These are phyloP conservation scores for Solanum paucissectum DNA, from an alignment of 257 asterid genomes.

Conservation along the genomic window DNA sequence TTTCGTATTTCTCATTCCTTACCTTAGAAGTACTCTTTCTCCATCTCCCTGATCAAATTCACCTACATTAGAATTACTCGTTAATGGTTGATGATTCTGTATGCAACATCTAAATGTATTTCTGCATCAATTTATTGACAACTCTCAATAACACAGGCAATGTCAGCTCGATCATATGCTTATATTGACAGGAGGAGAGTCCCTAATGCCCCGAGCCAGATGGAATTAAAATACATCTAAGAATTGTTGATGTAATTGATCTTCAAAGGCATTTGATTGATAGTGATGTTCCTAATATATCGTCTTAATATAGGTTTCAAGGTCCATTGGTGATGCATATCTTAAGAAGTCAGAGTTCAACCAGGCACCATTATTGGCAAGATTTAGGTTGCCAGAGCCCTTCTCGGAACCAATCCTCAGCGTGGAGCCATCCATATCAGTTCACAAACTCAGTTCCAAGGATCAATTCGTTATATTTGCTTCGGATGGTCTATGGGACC, in stretches of 20 bases:
- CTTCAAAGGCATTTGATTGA: background rate
- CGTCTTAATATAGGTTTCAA: slow-evolving; percentile 44
- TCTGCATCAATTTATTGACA: background rate
- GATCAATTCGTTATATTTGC: slow-evolving; percentile 80
- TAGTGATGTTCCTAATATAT: background rate
- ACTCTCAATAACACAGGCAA: background rate
- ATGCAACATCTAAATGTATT: background rate
- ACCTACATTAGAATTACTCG: background rate
- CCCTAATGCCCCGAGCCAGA: background rate
- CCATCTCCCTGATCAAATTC: background rate
- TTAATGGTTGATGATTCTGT: background rate
- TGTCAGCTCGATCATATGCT: background rate
- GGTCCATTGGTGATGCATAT: slow-evolving; percentile 92
- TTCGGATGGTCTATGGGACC: slow-evolving; percentile 99
- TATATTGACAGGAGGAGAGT: background rate
- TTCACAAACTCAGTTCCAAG: slow-evolving; percentile 47
- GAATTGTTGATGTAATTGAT: background rate
- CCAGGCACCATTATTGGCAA: slow-evolving; percentile 62
- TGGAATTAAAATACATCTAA: background rate
- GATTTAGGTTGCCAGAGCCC: slow-evolving; percentile 53
- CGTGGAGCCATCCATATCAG: slow-evolving; percentile 63
- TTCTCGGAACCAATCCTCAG: slow-evolving; percentile 66
- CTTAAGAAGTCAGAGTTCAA: slow-evolving; percentile 82
- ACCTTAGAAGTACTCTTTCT: background rate
- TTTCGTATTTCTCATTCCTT: background rate